Evolutionary conservation across 306 rosid genomes (phyloP), one percentile per base, ranked within the genome.

Genomic region (Biancaea sappan): DNA sequence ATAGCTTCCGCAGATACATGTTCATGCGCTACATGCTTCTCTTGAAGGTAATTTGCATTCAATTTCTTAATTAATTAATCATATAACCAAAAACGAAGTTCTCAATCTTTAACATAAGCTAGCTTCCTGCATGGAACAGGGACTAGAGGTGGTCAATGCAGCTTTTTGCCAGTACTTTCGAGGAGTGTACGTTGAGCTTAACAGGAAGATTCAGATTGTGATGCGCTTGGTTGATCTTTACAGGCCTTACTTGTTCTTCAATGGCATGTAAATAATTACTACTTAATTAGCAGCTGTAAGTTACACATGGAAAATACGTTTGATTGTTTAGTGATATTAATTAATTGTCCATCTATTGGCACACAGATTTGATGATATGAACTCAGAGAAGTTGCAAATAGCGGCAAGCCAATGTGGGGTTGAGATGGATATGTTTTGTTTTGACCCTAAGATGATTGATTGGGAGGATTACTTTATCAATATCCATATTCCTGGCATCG

Each of bases 391-490:
- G 80, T 65, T 93, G 83, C 72, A 79, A 62, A 70, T 74, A 40
- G 86, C 82, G 4, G 57, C 81, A 37, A 72, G 47, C 68, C 72
- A 83, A 59, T 75, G 76, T 15, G 83, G 79, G 4, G 84, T 19
- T 11, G 93, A 91, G 81, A 71, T 35, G 18, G 91, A 89, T 6
- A 8, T 81, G 44, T 93, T 91, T 58, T 82, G 80, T 83, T 86
- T 91, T 61, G 97, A 93, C 38, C 86, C 97, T 0, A 89, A 75
- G 14, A 14, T 38, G 12, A 80, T 93, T 40, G 78, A 91, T 8
- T 93, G 97, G 98, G 96, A 93, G 0, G 89, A 91, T 14, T 91
- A 93, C 79, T 79, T 89, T 69, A 1, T 86, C 64, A 87, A 81
- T 40, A 29, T 64, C 56, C 97, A 93, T 66, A 14, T 91, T 25